Percentiles rank a stretch among this genome's conserved stretches.
Evolutionary conservation across 2,329 filamentous ascomycete species (phyloP).

Genomic region (Beauveria caledonica): DNA sequence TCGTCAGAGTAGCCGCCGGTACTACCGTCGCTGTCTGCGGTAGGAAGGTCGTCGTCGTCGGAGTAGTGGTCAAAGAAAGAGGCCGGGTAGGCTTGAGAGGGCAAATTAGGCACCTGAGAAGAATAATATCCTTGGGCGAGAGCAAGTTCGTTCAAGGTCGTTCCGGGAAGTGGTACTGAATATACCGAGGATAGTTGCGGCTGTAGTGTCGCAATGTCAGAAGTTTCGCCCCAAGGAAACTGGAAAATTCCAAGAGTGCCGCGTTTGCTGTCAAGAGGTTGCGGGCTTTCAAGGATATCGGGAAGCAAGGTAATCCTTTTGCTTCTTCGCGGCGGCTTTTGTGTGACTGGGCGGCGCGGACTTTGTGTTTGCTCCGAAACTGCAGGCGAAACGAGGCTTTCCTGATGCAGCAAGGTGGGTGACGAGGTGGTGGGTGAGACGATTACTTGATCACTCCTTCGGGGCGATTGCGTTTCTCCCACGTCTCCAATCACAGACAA

Average conservation of each 20-base stretch:
- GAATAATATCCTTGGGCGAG: constrained; percentile 1
- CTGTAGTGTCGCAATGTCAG: constrained; percentile 43
- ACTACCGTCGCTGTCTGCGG: constrained; percentile 26
- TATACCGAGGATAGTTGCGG: constrained; percentile 23
- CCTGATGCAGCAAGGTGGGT: neutral
- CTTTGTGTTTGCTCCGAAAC: constrained; percentile 10
- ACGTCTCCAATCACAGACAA: neutral
- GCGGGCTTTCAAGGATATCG: constrained; percentile 55
- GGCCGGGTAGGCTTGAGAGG: constrained; percentile 32
- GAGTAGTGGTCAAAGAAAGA: constrained; percentile 56
- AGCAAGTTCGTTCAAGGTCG: constrained; percentile 28
- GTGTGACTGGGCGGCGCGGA: constrained; percentile 36
- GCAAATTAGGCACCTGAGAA: constrained; percentile 8
- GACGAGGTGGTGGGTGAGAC: neutral
- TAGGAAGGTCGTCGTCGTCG: constrained; percentile 38
- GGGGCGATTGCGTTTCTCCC: neutral
- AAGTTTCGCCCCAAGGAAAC: constrained; percentile 58
- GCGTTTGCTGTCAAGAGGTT: constrained; percentile 48
- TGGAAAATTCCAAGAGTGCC: constrained; percentile 57
- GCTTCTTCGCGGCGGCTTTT: constrained; percentile 45
- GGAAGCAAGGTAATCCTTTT: constrained; percentile 52
- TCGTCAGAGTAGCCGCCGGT: constrained; percentile 26
- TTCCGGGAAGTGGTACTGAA: constrained; percentile 41
- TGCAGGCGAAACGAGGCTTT: neutral
- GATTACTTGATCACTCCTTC: neutral